These are phyloP conservation scores for Torulaspora globosa DNA, from an alignment of 1,139 yeast genomes.

Conservation along the genomic window DNA sequence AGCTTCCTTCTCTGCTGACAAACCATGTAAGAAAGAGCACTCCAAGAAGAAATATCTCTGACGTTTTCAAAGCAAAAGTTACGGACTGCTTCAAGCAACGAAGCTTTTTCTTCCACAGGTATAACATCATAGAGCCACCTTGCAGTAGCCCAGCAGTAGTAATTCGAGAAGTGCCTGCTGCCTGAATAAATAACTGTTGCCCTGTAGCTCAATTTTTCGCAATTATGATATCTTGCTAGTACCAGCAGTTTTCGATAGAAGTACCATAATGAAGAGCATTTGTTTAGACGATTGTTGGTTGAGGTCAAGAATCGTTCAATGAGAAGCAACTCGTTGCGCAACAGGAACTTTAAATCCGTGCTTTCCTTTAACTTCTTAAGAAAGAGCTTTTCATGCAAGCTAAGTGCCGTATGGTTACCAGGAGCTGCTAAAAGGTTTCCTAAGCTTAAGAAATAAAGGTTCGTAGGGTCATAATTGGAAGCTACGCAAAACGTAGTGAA, in stretches of 20 bases:
- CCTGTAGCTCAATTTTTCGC: slow-evolving; percentile 1
- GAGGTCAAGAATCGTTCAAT: slow-evolving; percentile 38
- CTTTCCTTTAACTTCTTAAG: slow-evolving; percentile 7
- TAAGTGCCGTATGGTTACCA: slow-evolving; percentile 40
- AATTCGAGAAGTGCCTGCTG: slow-evolving; percentile 41
- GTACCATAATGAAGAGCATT: slow-evolving; percentile 44
- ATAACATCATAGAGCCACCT: slow-evolving; percentile 36
- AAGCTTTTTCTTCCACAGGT: slow-evolving; percentile 8
- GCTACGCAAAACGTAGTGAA: neutral
- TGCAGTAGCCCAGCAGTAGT: slow-evolving; percentile 43
- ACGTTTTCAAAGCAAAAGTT: slow-evolving; percentile 38
- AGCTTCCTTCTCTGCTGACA: slow-evolving; percentile 7
- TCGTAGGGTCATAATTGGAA: neutral
- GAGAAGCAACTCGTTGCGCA: slow-evolving; percentile 29
- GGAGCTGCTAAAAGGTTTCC: slow-evolving; percentile 42
- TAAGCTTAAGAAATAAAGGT: slow-evolving; percentile 27
- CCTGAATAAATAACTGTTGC: slow-evolving; percentile 31
- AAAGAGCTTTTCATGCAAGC: slow-evolving; percentile 32
- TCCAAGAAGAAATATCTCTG: slow-evolving; percentile 48
- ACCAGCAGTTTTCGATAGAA: slow-evolving; percentile 37
- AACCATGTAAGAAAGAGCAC: slow-evolving; percentile 22
- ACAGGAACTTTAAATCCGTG: neutral
- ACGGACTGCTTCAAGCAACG: slow-evolving; percentile 24
- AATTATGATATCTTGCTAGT: slow-evolving; percentile 2
- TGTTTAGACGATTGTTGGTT: slow-evolving; percentile 41